Base-by-base conservation (phyloP, 2,329 filamentous ascomycete species). In the Pseudogymnoascus sp. region DNA sequence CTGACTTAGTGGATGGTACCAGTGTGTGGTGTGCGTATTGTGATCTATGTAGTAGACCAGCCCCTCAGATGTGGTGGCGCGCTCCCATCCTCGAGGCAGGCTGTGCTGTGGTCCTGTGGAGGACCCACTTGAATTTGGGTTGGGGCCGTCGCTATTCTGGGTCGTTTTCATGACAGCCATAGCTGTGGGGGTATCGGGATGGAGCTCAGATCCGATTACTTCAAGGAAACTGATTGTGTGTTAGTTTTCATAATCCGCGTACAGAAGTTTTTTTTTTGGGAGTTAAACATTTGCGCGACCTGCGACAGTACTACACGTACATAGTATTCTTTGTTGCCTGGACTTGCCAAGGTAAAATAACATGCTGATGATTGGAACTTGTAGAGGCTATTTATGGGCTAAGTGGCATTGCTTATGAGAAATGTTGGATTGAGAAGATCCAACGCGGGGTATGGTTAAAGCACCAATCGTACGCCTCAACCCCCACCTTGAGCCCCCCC, bases 31-130 rank as follows among this genome's bases (percentile, higher is more conserved):
- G 65, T 92, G 85, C 4, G 92, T 97, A 73, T 97, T 97, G 76
- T 97, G 92, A 72, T 97, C 92, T 58, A 97, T 92, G 75, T 96
- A 97, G 76, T 97, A 97, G 2, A 91, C 82, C 59, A 92, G 84
- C 35, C 92, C 91, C 78, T 97, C 92, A 0, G 92, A 91, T 0
- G 92, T 97, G 75, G 88, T 91, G 66, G 92, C 82, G 74, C 96
- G 91, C 75, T 97, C 92, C 92, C 92, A 97, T 25, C 92, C 92
- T 27, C 92, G 87, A 33, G 92, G 92, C 63, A 97, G 85, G 76
- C 96, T 92, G 64, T 92, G n/a, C 31, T 55, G n/a, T 6, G 45
- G 27, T 10, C 8, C 45, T 52, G 45, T 31, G 12, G 45, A 31
- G 27, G 48, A 7, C 27, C n/a, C 48, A 33, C 48, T 33, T 27